A percentile compares a stretch with the other conserved stretches of the same genome.
phyloP scores from a whole-genome alignment of 1,284 basidiomycete genomes.

The Trametes polyzona region DNA sequence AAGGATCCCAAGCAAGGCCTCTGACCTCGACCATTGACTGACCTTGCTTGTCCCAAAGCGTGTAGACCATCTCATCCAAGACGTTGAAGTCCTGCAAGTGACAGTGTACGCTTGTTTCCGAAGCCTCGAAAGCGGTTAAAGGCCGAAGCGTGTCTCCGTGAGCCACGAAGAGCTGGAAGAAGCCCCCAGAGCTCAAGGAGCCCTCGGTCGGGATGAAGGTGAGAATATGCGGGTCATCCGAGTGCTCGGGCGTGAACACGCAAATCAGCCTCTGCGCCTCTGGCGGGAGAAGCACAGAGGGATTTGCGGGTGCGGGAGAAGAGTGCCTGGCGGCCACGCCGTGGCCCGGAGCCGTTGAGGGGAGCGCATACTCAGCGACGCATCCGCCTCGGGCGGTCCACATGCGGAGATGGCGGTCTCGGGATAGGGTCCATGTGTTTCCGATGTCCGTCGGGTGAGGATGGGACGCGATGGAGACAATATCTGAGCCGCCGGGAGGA shows the following conservation, averaged over 20 bases:
- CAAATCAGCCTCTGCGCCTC: conserved; percentile 63
- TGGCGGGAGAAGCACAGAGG: conserved; percentile 54
- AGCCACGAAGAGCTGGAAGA: conserved; percentile 66
- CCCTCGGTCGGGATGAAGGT: conserved; percentile 70
- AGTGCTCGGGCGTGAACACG: conserved; percentile 49
- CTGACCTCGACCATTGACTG: conserved; percentile 69
- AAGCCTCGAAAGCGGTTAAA: conserved; percentile 59
- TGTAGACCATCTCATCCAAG: conserved; percentile 54
- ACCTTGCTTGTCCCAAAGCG: conserved; percentile 80
- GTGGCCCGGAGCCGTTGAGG: conserved; percentile 41
- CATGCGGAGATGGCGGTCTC: conserved; percentile 82
- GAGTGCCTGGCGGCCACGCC: conserved; percentile 32
- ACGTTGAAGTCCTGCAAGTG: conserved; percentile 78
- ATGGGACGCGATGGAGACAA: conserved; percentile 68
- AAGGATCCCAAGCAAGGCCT: conserved; percentile 45
- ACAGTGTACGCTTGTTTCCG: conserved; percentile 61
- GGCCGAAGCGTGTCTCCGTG: conserved; percentile 58
- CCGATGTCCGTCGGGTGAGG: conserved; percentile 74
- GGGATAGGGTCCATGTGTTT: conserved; percentile 84
- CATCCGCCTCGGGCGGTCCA: conserved; percentile 81
- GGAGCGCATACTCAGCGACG: conserved; percentile 59
- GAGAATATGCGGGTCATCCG: conserved; percentile 56
- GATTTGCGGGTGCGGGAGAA: conserved; percentile 41
- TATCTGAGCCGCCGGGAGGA: conserved; percentile 52
- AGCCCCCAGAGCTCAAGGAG: conserved; percentile 66